phyloP scores from a whole-genome alignment of 2,329 filamentous ascomycete species.

The Fusarium nelsonii region DNA sequence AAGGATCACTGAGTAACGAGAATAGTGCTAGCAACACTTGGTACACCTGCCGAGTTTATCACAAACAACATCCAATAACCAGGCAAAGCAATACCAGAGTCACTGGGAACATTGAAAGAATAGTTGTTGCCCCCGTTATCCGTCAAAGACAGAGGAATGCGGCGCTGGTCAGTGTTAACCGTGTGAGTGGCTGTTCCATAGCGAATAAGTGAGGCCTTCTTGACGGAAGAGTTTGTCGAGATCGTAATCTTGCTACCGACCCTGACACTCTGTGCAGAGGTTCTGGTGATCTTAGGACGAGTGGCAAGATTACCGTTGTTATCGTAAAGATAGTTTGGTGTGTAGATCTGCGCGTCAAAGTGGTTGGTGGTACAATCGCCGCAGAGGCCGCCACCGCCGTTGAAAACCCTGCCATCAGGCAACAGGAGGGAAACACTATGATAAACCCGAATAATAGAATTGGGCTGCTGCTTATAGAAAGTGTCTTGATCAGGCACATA shows the following conservation, averaged over 20 bases:
- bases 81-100: constrained; percentile 31
- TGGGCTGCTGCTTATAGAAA: constrained; percentile 22
- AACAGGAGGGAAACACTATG: constrained; percentile 25
- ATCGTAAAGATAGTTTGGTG: constrained; percentile 25
- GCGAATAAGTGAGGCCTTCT: constrained; percentile 21
- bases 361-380: constrained; percentile 20
- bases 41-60: constrained; percentile 28
- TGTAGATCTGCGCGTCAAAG: constrained; percentile 39
- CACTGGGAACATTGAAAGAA: constrained; percentile 18
- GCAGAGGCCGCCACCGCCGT: constrained; percentile 28
- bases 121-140: constrained; percentile 8
- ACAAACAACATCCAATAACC: constrained; percentile 42
- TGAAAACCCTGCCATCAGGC: constrained; percentile 24
- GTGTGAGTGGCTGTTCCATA: constrained; percentile 37
- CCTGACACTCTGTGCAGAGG: constrained; percentile 3
- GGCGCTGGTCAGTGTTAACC: constrained; percentile 41
- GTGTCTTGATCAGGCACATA: constrained; percentile 20
- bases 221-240: not conserved
- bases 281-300: constrained; percentile 7
- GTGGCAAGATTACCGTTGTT: constrained; percentile 1
- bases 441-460: constrained; percentile 24
- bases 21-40: constrained; percentile 25
- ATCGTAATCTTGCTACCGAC: constrained; percentile 13
- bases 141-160: constrained; percentile 15
- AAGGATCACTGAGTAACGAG: constrained; percentile 35